Evolutionary conservation across 2,329 filamentous ascomycete genomes (phyloP), one percentile per base, ranked within the genome.

Genomic region (Aureobasidium sp.): DNA sequence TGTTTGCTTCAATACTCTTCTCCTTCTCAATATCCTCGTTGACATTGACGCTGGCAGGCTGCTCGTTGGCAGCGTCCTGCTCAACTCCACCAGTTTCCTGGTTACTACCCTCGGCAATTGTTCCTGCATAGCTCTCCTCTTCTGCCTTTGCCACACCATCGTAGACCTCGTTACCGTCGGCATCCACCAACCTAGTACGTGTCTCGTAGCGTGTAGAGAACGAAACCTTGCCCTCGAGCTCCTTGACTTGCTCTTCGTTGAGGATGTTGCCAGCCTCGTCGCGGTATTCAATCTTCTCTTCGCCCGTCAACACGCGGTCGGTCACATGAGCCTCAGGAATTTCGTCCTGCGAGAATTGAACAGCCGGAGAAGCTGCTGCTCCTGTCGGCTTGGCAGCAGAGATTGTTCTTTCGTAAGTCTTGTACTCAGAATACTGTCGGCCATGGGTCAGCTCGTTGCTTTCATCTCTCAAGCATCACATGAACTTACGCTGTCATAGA

Each of bases 151-250:
- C 72, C 27, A 78, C 67, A 25, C 72, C 76, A 61, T 79, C 76
- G 59, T 75, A 72, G n/a, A 96, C 76, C 71, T 95, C 89, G 66
- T 92, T 91, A 63, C 92, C 94, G 47, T 85, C 74, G 58, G 83
- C 84, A 74, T 96, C 91, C 44, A 96, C 81, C 61, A 97, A 76
- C 62, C 90, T 87, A 9, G 91, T 97, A 66, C 89, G 84, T n/a
- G 93, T 97, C 80, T 97, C 93, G 73, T 97, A 97, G 67, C 88
- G 88, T 13, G 94, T 97, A 78, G 95, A 87, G 78, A 99, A 97
- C 69, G 91, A 90, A 63, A 97, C 92, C 76, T 96, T 95, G 69
- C 93, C 94, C 74, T 93, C 84, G 36, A 99, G 84, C 25, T 83
- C 84, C 69, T 88, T 85, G 63, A 99, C 91, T 72, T 96, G 85